phyloP scores from a whole-genome alignment of 164 flowering plant genomes.

The Liriodendron chinense region DNA sequence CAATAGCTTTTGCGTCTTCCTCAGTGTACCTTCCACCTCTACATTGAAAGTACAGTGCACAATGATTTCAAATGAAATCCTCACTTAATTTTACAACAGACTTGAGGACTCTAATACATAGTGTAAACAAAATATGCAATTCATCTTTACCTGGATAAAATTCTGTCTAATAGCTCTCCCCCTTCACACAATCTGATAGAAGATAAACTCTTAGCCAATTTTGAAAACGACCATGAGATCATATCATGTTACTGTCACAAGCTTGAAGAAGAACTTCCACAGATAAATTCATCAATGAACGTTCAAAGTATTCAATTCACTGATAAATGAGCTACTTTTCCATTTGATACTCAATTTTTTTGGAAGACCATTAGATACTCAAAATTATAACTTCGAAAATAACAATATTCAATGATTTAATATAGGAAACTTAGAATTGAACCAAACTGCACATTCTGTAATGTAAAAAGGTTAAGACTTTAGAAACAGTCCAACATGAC shows the following conservation, averaged over 20 bases:
- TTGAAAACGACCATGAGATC: not conserved
- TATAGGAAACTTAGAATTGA: not conserved
- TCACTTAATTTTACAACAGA: not conserved
- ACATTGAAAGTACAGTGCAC: constrained; percentile 14
- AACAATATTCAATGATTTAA: too few relatives aligned
- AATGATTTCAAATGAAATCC: constrained; percentile 2
- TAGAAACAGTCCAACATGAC: not conserved
- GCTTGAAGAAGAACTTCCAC: not conserved
- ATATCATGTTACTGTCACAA: not conserved
- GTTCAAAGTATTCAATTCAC: not conserved
- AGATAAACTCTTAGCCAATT: constrained; percentile 3
- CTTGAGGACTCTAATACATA: not conserved
- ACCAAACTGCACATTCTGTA: not conserved
- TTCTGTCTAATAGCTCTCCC: constrained; percentile 92
- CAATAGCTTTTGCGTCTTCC: constrained; percentile 71
- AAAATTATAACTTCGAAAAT: not conserved
- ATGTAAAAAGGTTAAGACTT: not conserved
- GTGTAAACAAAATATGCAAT: not conserved
- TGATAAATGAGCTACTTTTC: not conserved
- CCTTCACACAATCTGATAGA: constrained; percentile 88
- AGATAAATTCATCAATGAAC: not conserved
- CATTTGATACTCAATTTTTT: not conserved
- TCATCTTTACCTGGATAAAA: constrained; percentile 65
- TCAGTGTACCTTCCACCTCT: constrained; percentile 90
- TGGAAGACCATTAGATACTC: too few relatives aligned